Percentiles rank a stretch among this genome's conserved stretches.
Evolutionary conservation across 495 filamentous ascomycete species (phyloP).

Genomic region (Penicillium goetzii): DNA sequence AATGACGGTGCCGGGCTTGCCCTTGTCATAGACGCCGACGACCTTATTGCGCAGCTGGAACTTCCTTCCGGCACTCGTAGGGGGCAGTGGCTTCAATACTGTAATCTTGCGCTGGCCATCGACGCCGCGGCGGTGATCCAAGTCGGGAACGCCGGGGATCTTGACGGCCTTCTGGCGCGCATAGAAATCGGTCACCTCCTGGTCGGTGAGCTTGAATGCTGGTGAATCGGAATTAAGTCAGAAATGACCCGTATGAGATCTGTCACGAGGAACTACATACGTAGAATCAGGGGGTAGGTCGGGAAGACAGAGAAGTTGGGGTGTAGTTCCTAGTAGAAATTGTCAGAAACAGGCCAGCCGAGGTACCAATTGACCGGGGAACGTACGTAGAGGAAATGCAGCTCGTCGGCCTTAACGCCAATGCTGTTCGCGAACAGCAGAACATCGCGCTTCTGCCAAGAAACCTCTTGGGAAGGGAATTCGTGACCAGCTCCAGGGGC

Average conservation of each 20-base stretch:
- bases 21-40: constrained; percentile 90
- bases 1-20: constrained; percentile 78
- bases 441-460: constrained; percentile 85
- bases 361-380: constrained; percentile 17
- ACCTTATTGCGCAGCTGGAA: constrained; percentile 82
- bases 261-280: constrained; percentile 46
- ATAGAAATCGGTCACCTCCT: constrained; percentile 89
- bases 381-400: constrained; percentile 86
- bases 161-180: constrained; percentile 56
- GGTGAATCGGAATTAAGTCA: constrained; percentile 9
- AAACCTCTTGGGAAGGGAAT: constrained; percentile 70
- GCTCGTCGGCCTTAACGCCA: constrained; percentile 79
- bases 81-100: constrained; percentile 76
- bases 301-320: constrained; percentile 84
- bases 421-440: constrained; percentile 88
- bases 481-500: constrained; percentile 77
- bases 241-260: not conserved
- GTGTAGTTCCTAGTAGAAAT: constrained; percentile 71
- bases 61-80: constrained; percentile 67
- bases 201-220: constrained; percentile 79
- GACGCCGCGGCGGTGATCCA: constrained; percentile 74
- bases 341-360: not conserved
- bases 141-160: constrained; percentile 77
- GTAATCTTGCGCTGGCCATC: constrained; percentile 84
- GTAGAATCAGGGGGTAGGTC: constrained; percentile 82